Conservation (phyloP, 352 stramenopile genomes). For the Phytophthora capsici region DNA sequence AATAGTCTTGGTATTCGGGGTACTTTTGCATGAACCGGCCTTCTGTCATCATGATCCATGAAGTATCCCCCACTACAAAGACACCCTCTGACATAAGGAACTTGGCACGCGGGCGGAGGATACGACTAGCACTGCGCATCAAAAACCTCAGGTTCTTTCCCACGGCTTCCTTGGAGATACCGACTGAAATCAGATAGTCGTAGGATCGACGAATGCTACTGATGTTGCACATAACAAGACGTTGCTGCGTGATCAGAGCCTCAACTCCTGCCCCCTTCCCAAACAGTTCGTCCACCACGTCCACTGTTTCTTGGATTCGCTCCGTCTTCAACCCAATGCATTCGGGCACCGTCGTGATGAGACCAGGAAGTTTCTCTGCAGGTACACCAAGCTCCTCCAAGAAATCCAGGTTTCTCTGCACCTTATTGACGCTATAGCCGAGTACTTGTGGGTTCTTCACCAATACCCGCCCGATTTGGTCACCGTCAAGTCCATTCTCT, state of each 20-base stretch:
- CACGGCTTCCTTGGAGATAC: conserved; percentile 42
- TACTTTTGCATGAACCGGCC: conserved; percentile 37
- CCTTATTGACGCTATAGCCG: conserved; percentile 39
- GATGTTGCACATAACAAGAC: conserved; percentile 65
- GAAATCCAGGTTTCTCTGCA: conserved; percentile 40
- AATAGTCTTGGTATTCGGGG: conserved; percentile 31
- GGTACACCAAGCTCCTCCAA: conserved; percentile 42
- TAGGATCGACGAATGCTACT: conserved; percentile 46
- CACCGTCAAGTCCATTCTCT: conserved; percentile 38
- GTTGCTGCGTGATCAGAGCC: conserved; percentile 28
- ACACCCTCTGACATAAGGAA: conserved; percentile 35
- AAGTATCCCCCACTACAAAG: conserved; percentile 22
- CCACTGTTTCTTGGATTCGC: conserved; percentile 51
- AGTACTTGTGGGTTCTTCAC: conserved; percentile 52
- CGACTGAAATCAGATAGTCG: conserved; percentile 44
- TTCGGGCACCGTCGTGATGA: conserved; percentile 50
- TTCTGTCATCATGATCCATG: conserved; percentile 50
- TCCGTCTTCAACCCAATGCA: conserved; percentile 42
- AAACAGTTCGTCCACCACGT: conserved; percentile 49
- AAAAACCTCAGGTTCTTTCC: conserved; percentile 36
- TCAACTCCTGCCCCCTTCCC: conserved; percentile 28
- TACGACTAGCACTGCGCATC: conserved; percentile 48
- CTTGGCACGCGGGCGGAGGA: conserved; percentile 55
- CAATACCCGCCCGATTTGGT: conserved; percentile 50
- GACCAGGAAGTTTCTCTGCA: conserved; percentile 34